Base-by-base conservation (phyloP, 768 basidiomycete species). In the Boletus sp. region DNA sequence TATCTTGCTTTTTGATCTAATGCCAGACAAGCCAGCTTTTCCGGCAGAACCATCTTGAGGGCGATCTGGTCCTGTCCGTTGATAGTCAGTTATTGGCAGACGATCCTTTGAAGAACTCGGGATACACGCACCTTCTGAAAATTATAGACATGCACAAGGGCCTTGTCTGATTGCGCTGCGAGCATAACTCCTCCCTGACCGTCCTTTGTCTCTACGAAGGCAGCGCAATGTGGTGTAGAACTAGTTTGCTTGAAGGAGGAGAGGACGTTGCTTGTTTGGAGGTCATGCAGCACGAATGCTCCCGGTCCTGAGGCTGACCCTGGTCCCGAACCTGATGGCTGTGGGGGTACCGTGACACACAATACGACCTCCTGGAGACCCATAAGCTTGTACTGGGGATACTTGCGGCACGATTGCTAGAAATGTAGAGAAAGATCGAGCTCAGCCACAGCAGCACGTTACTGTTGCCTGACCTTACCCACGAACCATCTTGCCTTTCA, bases 241-340 rank as follows among this genome's bases (percentile, higher is more conserved):
- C 75, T 87, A 2, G 88, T 87, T 57, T 93, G 93, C 66, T 95
- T 96, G 79, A 94, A 95, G 1, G 92, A 86, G n/a, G 87, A 82
- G 39, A 95, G 78, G 4, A 80, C 75, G 7, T 82, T 75, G 44
- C 90, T 85, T 0, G 87, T 89, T 55, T 88, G 83, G 14, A 96
- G 79, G 64, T 97, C 93, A 64, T 95, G 91, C 3, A 94, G 64
- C 29, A 84, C 73, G 49, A 96, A 81, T 21, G 83, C 71, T 1
- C 92, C 90, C 21, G 80, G 70, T 4, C 83, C 83, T 27, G 77
- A 55, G 27, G 62, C 70, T 21, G 76, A 64, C 4, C 73, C 65
- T 6, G 79, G 60, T 15, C 59, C 72, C 9, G 77, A 66, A 3
- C 76, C 68, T 4, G 81, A 62, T 14, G 54, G 47, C 30, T 60